phyloP scores from a whole-genome alignment of 139 green algal species.

The Coelastrella sp. region DNA sequence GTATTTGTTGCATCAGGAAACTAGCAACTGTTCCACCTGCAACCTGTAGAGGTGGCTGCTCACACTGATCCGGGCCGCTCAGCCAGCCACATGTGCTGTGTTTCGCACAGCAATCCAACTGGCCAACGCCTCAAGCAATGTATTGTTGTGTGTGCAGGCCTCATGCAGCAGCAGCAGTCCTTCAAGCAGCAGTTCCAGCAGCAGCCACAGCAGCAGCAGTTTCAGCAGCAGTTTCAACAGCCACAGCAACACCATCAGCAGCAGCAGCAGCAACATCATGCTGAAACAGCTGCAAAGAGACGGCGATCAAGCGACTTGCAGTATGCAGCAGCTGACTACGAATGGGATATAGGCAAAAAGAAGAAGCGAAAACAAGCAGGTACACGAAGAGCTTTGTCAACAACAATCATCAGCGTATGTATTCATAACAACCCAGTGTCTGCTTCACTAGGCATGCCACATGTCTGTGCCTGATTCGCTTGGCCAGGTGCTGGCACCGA shows the following conservation, averaged over 20 bases:
- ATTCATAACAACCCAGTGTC: no score
- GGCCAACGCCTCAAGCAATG: not conserved
- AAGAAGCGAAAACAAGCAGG: slow-evolving; percentile 7
- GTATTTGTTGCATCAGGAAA: no score
- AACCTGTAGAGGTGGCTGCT: no score
- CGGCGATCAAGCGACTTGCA: not conserved
- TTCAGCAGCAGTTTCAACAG: not conserved
- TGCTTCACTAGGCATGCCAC: no score
- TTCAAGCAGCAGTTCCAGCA: not conserved
- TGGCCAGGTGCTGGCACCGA: no score
- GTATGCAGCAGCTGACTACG: slow-evolving; percentile 6
- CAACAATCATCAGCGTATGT: no score
- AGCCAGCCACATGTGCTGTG: not conserved
- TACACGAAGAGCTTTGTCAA: not conserved
- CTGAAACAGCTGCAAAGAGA: not conserved
- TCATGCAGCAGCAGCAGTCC: slow-evolving; percentile 19
- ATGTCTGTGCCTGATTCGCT: no score
- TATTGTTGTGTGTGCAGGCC: not conserved
- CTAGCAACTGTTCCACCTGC: no score
- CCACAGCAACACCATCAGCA: slow-evolving; percentile 8
- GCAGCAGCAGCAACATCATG: not conserved
- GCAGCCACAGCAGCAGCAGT: slow-evolving; percentile 11
- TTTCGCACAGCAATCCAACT: not conserved
- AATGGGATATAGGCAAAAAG: not conserved
- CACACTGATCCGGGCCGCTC: not conserved